These are phyloP conservation scores for Tricholoma bakamatsutake DNA, from an alignment of 768 basidiomycete species.

Conservation along the genomic window DNA sequence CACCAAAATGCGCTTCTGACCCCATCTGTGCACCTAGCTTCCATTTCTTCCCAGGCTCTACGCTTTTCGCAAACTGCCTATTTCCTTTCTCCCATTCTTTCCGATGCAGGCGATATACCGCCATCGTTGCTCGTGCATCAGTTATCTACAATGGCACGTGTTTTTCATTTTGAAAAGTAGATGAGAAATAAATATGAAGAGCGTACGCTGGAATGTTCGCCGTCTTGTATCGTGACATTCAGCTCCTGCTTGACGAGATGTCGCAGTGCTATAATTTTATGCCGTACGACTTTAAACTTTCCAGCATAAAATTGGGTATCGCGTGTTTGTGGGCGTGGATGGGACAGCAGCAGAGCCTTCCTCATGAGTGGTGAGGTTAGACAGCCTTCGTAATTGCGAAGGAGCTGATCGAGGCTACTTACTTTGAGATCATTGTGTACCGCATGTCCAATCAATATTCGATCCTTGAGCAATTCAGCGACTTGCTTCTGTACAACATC, in stretches of 20 bases:
- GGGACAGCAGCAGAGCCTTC: slow-evolving; percentile 65
- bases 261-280: slow-evolving; percentile 68
- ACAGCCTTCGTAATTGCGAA: neutral
- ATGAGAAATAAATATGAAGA: neutral
- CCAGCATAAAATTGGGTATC: slow-evolving; percentile 65
- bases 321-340: slow-evolving; percentile 55
- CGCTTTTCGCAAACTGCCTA: slow-evolving; percentile 15
- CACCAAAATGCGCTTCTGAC: slow-evolving; percentile 10
- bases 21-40: slow-evolving; percentile 13
- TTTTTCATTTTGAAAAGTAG: neutral
- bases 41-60: slow-evolving; percentile 15
- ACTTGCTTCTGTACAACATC: slow-evolving; percentile 75
- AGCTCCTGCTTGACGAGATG: slow-evolving; percentile 78
- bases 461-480: slow-evolving; percentile 67
- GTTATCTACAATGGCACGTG: slow-evolving; percentile 53
- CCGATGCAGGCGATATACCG: slow-evolving; percentile 78
- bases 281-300: slow-evolving; percentile 55
- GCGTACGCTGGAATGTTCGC: slow-evolving; percentile 88
- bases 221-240: slow-evolving; percentile 73
- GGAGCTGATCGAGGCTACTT: slow-evolving; percentile 11
- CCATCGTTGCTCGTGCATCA: slow-evolving; percentile 95
- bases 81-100: slow-evolving; percentile 75
- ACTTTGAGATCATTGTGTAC: slow-evolving; percentile 89
- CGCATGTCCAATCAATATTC: slow-evolving; percentile 87
- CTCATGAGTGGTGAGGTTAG: slow-evolving; percentile 5